Conservation (phyloP, 495 filamentous ascomycete genomes). For the Pyrenula aspistea region DNA sequence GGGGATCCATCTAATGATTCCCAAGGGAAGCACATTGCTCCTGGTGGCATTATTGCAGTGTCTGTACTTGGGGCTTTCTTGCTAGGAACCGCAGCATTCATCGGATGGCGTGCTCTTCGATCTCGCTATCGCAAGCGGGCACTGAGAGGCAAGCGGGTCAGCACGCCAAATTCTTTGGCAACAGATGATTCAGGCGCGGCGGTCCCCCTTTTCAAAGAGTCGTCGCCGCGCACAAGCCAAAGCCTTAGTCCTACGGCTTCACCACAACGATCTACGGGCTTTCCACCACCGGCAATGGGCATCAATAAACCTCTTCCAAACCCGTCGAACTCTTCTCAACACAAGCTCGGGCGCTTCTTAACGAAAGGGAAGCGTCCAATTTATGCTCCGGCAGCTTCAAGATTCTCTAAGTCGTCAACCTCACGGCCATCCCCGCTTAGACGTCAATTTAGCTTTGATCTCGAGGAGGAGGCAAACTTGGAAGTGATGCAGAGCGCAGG, state of each 20-base stretch:
- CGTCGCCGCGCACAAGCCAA: neutral
- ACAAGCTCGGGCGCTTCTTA: neutral
- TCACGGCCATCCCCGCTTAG: neutral
- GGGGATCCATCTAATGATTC: neutral
- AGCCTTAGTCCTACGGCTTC: neutral
- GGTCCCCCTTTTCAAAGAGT: neutral
- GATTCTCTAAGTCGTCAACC: neutral
- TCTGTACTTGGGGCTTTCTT: neutral
- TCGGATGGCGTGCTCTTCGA: neutral
- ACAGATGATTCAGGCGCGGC: neutral
- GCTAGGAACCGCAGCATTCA: neutral
- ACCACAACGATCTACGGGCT: neutral
- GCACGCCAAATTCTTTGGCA: neutral
- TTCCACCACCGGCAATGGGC: neutral
- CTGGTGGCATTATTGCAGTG: neutral
- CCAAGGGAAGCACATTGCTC: neutral
- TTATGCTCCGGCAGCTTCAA: neutral
- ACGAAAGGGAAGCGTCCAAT: neutral
- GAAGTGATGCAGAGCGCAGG: neutral
- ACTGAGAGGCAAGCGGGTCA: neutral
- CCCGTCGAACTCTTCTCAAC: neutral
- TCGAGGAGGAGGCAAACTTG: neutral
- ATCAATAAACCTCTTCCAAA: neutral
- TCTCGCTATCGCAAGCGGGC: neutral
- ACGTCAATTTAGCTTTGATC: neutral